phyloP scores from a whole-genome alignment of 179 eudicot genomes.

The Beta lomatogona region DNA sequence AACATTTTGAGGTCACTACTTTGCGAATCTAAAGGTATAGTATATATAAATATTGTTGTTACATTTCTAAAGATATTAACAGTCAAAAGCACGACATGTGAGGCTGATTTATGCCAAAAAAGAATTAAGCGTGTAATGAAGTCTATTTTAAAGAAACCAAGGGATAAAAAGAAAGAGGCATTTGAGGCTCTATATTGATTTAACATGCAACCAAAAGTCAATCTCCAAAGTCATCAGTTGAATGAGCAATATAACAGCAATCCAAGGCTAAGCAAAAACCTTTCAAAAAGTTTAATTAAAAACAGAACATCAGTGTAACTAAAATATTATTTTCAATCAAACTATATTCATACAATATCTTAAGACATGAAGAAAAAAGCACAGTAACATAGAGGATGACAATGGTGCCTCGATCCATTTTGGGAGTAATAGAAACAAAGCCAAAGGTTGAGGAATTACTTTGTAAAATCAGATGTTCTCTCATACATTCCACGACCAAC shows the following conservation, averaged over 20 bases:
- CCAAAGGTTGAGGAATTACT: constrained; percentile 45
- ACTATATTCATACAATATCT: not conserved
- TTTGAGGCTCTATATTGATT: not conserved
- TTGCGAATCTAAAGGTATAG: too few relatives aligned
- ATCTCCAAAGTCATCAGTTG: not conserved
- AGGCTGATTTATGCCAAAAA: too few relatives aligned
- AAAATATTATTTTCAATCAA: not conserved
- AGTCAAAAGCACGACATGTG: too few relatives aligned
- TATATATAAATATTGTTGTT: too few relatives aligned
- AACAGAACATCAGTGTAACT: not conserved
- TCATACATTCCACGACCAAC: constrained; percentile 99
- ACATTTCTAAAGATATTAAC: too few relatives aligned
- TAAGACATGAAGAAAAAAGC: not conserved
- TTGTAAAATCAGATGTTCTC: constrained; percentile 73
- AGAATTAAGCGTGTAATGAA: too few relatives aligned
- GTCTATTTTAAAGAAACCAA: not conserved
- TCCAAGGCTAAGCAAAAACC: not conserved
- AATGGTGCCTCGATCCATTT: not conserved
- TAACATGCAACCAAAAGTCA: not conserved
- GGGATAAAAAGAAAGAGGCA: not conserved
- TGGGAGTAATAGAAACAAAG: not conserved
- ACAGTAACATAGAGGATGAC: too few relatives aligned
- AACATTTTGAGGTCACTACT: too few relatives aligned
- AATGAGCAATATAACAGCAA: not conserved
- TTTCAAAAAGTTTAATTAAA: not conserved